A percentile compares a stretch with the other conserved stretches of the same genome.
Evolutionary conservation across 257 asterid species (phyloP).

Genomic region (Solanum dulcamara): DNA sequence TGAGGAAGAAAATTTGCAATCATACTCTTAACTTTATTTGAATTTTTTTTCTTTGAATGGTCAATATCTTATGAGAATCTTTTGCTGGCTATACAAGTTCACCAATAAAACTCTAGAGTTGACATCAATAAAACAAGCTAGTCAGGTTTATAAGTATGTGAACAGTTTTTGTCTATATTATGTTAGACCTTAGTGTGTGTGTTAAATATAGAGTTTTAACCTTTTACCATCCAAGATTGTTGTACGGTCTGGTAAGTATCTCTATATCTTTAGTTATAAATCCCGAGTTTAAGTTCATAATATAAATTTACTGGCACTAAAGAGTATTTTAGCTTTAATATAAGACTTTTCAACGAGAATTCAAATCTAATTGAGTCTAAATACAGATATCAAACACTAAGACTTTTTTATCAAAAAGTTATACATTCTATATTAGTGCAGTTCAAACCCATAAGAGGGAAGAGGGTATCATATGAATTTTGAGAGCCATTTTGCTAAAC

Average conservation of each 20-base stretch:
- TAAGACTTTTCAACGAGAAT: no score
- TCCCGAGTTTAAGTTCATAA: background rate
- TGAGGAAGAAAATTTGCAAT: conserved; percentile 12
- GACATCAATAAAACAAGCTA: conserved; percentile 5
- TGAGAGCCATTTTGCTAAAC: background rate
- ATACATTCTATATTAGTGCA: background rate
- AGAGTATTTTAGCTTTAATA: background rate
- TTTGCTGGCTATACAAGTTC: conserved; percentile 33
- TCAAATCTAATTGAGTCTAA: background rate
- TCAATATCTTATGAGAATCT: conserved; percentile 69
- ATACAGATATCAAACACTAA: background rate
- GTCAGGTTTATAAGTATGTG: conserved; percentile 12
- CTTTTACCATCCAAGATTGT: background rate
- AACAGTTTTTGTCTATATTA: background rate
- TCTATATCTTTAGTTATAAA: fast-evolving
- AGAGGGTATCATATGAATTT: background rate
- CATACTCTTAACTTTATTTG: conserved; percentile 40
- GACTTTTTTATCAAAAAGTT: background rate
- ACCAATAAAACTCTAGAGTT: conserved; percentile 34
- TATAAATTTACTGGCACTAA: background rate
- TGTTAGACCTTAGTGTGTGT: background rate
- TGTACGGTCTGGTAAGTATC: fast-evolving
- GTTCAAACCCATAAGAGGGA: background rate
- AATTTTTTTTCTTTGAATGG: conserved; percentile 45
- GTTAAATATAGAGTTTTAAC: background rate